Conservation (phyloP, 805 yeast genomes). For the Candida nanaspora region DNA sequence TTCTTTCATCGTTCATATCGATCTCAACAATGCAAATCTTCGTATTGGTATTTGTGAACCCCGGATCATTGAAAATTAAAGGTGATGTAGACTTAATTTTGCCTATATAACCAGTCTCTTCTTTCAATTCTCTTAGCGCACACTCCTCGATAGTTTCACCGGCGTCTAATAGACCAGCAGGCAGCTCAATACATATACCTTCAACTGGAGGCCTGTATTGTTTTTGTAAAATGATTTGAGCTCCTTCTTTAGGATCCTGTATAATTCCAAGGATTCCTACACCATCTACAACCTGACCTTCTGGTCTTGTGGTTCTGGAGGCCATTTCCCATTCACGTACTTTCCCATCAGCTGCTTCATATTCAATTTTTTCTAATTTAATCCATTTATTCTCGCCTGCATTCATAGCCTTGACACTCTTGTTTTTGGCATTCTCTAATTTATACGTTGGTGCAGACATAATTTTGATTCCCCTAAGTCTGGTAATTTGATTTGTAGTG, state of each 20-base stretch:
- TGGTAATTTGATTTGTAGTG: too few relatives aligned
- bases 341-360: constrained; percentile 65
- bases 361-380: constrained; percentile 56
- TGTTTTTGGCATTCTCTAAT: constrained; percentile 23
- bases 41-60: constrained; percentile 82
- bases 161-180: constrained; percentile 92
- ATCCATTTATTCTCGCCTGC: constrained; percentile 57
- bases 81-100: constrained; percentile 29
- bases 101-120: constrained; percentile 91
- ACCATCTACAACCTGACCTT: constrained; percentile 66
- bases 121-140: constrained; percentile 81
- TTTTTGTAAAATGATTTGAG: constrained; percentile 59
- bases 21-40: constrained; percentile 72
- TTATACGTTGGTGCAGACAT: too few relatives aligned
- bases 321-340: constrained; percentile 89
- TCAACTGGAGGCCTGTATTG: constrained; percentile 92
- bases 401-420: constrained; percentile 22
- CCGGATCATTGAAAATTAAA: constrained; percentile 45
- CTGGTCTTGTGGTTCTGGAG: constrained; percentile 65
- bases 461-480: too few relatives aligned
- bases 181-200: constrained; percentile 86
- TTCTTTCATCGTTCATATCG: constrained; percentile 60
- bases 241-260: constrained; percentile 36
- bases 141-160: constrained; percentile 70
- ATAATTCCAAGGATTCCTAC: constrained; percentile 83